Evolutionary conservation across 495 filamentous ascomycete genomes (phyloP).

Genomic region (Daldinia grandis): DNA sequence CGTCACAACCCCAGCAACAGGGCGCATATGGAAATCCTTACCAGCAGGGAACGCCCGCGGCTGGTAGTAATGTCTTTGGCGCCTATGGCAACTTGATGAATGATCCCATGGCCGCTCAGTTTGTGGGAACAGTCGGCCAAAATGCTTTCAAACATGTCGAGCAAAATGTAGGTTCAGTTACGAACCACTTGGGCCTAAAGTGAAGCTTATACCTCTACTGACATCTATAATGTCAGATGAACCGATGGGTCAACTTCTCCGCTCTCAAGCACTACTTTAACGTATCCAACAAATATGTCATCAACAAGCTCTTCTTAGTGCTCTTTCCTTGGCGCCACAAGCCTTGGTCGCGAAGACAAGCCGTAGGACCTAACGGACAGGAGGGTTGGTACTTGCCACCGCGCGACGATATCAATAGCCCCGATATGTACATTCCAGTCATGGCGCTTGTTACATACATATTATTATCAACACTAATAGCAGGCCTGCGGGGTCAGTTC

Average conservation of each 20-base stretch:
- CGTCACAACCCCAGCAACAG: constrained; percentile 74
- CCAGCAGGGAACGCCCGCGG: constrained; percentile 61
- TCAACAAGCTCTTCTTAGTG: constrained; percentile 85
- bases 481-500: constrained; percentile 91
- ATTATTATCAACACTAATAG: constrained; percentile 85
- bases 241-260: constrained; percentile 90
- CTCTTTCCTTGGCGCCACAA: constrained; percentile 98
- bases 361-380: constrained; percentile 70
- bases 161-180: constrained; percentile 72
- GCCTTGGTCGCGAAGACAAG: constrained; percentile 85
- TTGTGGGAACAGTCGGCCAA: constrained; percentile 94
- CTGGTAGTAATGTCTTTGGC: constrained; percentile 67
- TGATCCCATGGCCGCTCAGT: constrained; percentile 89
- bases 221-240: constrained; percentile 66
- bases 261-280: constrained; percentile 98
- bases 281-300: constrained; percentile 90
- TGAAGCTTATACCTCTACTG: constrained; percentile 9
- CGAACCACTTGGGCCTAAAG: not conserved
- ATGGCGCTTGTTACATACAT: constrained; percentile 98
- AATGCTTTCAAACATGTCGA: constrained; percentile 88
- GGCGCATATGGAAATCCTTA: constrained; percentile 82
- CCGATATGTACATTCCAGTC: constrained; percentile 98
- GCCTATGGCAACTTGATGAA: constrained; percentile 88
- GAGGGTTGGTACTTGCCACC: constrained; percentile 91
- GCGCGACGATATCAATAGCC: constrained; percentile 96